Conservation (phyloP, 306 rosid species). For the Rosa multiflora region DNA sequence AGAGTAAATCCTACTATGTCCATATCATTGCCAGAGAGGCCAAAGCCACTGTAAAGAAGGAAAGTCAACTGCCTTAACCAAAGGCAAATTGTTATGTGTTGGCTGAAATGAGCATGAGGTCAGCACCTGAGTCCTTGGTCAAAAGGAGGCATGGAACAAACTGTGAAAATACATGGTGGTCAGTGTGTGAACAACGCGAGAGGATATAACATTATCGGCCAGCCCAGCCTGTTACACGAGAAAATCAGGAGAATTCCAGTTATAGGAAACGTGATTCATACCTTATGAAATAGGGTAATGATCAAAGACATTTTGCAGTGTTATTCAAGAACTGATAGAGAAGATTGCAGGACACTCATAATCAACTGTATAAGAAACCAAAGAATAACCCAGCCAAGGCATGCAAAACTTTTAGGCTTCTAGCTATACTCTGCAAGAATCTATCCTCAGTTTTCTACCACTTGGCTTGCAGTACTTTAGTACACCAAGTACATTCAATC, state of each 20-base stretch:
- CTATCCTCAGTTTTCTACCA: background rate
- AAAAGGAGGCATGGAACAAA: background rate
- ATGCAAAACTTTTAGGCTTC: background rate
- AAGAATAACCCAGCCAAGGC: background rate
- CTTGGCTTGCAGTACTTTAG: background rate
- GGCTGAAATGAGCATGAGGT: background rate
- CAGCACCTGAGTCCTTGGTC: slow-evolving; percentile 1
- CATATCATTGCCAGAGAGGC: background rate
- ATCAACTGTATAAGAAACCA: background rate
- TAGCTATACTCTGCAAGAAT: background rate
- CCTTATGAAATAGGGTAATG: background rate
- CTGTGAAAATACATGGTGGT: background rate
- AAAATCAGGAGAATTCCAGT: background rate
- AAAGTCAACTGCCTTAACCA: background rate
- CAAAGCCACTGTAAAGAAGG: background rate
- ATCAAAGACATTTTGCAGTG: background rate
- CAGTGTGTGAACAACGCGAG: background rate
- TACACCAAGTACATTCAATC: background rate
- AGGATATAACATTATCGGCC: background rate
- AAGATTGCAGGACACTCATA: background rate
- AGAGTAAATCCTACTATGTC: background rate
- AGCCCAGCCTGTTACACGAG: background rate
- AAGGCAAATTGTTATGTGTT: background rate
- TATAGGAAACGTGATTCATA: background rate
- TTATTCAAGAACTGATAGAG: background rate